Base-by-base conservation (phyloP, 257 asterid genomes). In the Ballota nigra region DNA sequence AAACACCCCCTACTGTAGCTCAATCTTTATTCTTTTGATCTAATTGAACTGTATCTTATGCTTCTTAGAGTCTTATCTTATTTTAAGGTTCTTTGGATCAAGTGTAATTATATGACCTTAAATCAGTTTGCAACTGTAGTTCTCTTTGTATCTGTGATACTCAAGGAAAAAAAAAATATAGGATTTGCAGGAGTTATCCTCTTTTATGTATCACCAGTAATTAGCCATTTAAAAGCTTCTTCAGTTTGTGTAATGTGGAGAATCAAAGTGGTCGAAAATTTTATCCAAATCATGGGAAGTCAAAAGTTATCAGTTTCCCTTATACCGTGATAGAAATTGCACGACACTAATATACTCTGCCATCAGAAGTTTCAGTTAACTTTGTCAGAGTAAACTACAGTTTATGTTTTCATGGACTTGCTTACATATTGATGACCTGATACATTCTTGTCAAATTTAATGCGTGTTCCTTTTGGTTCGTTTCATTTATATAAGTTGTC, bases 1-100 rank as follows among this genome's bases (percentile, higher is more conserved):
- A 33, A 33, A 33, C 38, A 33, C 36, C 8, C 36, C 36, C 36
- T 31, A 31, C 13, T 64, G 31, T 65, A 47, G 31, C 45, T 18
- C 52, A 34, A 23, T 29, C 52, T 51, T 45, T 26, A 10, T 15
- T 22, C 20, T 56, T 33, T 26, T 10, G 12, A 8, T 28, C 36
- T 62, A 15, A 22, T 66, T 26, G 66, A 63, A 63, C 24, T 26
- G 41, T 57, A 45, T 53, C 64, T 57, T 60, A 12, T 65, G 70
- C 70, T 58, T 52, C 56, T 57, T 66, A 56, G 34, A 38, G 31
- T 43, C 7, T 41, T n/a, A 69, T 63, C 62, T 52, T 69, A n/a
- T 26, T 73, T 66, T 34, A 28, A 22, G 61, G 29, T 73, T 16
- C 53, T 49, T 36, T 24, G 16, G 3, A 24, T 74, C 69, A 41